A percentile compares a stretch with the other conserved stretches of the same genome.
Conservation (phyloP, 768 basidiomycete species). For the Tylopilus balloui region DNA sequence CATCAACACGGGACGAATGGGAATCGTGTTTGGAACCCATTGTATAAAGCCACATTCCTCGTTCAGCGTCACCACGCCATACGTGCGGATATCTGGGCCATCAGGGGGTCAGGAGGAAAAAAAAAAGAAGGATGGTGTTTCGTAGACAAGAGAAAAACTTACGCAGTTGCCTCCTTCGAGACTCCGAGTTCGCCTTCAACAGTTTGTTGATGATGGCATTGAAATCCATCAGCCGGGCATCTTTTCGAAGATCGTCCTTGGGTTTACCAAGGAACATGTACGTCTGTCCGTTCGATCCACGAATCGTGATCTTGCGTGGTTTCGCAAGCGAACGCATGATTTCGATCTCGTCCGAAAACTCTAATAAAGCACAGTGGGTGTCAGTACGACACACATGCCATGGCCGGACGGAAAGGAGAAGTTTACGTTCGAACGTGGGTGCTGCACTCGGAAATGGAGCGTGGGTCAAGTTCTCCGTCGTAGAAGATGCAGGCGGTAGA, state of each 20-base stretch:
- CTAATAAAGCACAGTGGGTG: slow-evolving; percentile 35
- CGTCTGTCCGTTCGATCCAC: slow-evolving; percentile 72
- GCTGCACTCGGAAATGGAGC: slow-evolving; percentile 76
- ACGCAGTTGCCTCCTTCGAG: slow-evolving; percentile 87
- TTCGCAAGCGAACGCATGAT: slow-evolving; percentile 89
- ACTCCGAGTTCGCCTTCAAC: slow-evolving; percentile 89
- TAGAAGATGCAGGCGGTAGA: slow-evolving; percentile 69
- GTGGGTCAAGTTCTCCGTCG: slow-evolving; percentile 48
- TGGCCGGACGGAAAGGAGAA: not conserved
- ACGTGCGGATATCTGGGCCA: slow-evolving; percentile 79
- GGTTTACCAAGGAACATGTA: slow-evolving; percentile 97
- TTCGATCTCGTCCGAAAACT: slow-evolving; percentile 76
- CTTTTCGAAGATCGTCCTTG: slow-evolving; percentile 95
- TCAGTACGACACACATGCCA: not conserved
- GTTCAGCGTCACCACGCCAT: slow-evolving; percentile 96
- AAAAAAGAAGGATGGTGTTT: not conserved
- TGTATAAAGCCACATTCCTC: slow-evolving; percentile 97
- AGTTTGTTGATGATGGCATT: slow-evolving; percentile 97
- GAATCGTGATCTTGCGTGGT: slow-evolving; percentile 86
- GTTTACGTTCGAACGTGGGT: slow-evolving; percentile 66
- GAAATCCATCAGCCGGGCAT: slow-evolving; percentile 96
- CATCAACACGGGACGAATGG: slow-evolving; percentile 70
- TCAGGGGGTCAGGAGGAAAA: not conserved
- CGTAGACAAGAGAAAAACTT: slow-evolving; percentile 28
- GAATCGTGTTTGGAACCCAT: slow-evolving; percentile 94